These are phyloP conservation scores for Linnemannia hyalina DNA, from an alignment of 192 early-diverging fungal species.

Conservation along the genomic window DNA sequence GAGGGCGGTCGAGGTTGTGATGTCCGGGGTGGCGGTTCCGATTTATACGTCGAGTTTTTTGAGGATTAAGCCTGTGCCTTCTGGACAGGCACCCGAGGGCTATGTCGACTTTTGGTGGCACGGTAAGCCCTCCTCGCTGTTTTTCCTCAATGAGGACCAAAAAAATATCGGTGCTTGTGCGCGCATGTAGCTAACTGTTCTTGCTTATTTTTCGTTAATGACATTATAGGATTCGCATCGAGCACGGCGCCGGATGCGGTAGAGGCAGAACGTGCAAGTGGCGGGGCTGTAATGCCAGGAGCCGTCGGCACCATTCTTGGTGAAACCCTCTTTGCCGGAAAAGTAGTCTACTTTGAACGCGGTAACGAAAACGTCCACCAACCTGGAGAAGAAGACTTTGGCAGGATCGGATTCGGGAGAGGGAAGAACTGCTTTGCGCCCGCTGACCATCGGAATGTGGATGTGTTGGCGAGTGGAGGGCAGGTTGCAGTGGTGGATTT, in stretches of 20 bases:
- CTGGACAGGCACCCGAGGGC: constrained; percentile 27
- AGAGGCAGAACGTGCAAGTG: constrained; percentile 24
- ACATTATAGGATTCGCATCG: constrained; percentile 36
- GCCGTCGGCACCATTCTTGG: constrained; percentile 50
- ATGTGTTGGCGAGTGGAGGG: constrained; percentile 29
- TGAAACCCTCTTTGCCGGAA: constrained; percentile 45
- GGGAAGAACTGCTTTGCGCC: constrained; percentile 49
- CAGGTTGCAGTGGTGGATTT: constrained; percentile 3
- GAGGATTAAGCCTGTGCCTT: constrained; percentile 34
- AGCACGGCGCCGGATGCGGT: constrained; percentile 39
- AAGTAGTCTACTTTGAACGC: constrained; percentile 47
- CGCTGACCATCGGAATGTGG: constrained; percentile 28
- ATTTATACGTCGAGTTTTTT: constrained; percentile 45
- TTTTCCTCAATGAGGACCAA: too few species aligned
- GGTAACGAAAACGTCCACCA: constrained; percentile 25
- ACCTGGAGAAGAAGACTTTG: constrained; percentile 41
- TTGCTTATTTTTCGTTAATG: background rate
- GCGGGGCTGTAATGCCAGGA: constrained; percentile 42
- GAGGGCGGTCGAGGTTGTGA: constrained; percentile 25
- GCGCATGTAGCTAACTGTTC: background rate
- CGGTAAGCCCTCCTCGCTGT: constrained; percentile 6
- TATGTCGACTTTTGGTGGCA: constrained; percentile 55
- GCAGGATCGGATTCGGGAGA: constrained; percentile 41
- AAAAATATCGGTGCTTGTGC: background rate
- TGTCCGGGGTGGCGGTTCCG: constrained; percentile 33